Percentiles rank a stretch among this genome's conserved stretches.
Conservation (phyloP, 345 rosid species). For the Murraya paniculata region DNA sequence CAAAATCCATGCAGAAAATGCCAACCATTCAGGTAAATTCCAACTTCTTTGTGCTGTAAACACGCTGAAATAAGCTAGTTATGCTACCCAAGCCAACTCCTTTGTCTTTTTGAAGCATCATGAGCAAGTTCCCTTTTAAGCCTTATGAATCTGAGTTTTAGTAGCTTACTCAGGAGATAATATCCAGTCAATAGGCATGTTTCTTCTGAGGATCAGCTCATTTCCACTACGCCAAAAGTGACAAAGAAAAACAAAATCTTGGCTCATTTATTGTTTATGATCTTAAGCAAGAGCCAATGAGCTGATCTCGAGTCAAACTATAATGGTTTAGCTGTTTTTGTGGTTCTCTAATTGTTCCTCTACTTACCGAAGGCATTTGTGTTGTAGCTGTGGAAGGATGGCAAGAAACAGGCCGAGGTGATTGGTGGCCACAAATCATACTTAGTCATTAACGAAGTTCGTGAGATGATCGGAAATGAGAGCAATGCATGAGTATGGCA, state of each 20-base stretch:
- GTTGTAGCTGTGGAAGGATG: constrained; percentile 73
- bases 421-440: constrained; percentile 88
- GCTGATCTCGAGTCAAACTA: neutral
- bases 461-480: constrained; percentile 71
- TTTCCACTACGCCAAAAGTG: neutral
- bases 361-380: neutral
- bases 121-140: neutral
- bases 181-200: neutral
- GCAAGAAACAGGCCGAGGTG: constrained; percentile 75
- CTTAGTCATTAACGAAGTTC: constrained; percentile 62
- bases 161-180: neutral
- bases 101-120: neutral
- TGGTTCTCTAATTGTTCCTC: neutral
- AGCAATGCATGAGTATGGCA: constrained; percentile 10
- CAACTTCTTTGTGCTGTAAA: neutral
- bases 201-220: constrained; percentile 1
- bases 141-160: neutral
- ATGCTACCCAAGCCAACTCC: neutral
- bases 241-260: neutral
- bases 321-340: neutral
- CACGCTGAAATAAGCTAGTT: neutral
- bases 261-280: neutral
- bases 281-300: neutral
- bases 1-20: constrained; percentile 67
- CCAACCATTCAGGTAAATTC: constrained; percentile 79